Conservation (phyloP, 2,329 filamentous ascomycete species). For the Coniella lustricola region DNA sequence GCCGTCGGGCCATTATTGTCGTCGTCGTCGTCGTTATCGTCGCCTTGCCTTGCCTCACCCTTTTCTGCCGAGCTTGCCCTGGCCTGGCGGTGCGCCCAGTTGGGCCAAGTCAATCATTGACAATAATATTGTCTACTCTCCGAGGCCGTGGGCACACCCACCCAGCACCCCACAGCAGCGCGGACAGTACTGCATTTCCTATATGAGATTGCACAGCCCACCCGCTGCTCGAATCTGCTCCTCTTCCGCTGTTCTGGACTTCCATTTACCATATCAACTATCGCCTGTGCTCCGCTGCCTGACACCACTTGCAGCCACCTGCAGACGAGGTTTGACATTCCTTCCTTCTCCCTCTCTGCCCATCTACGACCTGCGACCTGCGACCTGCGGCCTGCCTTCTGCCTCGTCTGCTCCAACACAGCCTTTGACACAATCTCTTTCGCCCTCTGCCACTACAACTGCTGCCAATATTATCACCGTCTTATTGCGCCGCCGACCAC, state of each 20-base stretch:
- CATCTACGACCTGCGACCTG: too few species aligned
- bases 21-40: too few species aligned
- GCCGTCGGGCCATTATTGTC: too few species aligned
- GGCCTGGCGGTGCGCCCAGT: background rate
- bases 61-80: background rate
- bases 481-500: slow-evolving; percentile 9
- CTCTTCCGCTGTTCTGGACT: slow-evolving; percentile 10
- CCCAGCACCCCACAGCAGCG: background rate
- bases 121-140: background rate
- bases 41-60: too few species aligned
- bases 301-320: slow-evolving; percentile 2
- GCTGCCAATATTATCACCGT: too few species aligned
- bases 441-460: slow-evolving; percentile 1
- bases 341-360: slow-evolving; percentile 1
- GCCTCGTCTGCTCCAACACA: background rate
- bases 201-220: slow-evolving; percentile 13
- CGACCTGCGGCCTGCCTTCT: too few species aligned
- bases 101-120: too few species aligned
- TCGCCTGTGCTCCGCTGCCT: too few species aligned
- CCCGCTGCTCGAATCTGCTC: slow-evolving; percentile 4
- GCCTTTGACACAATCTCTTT: too few species aligned
- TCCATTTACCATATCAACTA: too few species aligned
- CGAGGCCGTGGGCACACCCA: background rate
- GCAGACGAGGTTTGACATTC: slow-evolving; percentile 10
- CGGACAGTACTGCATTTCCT: slow-evolving; percentile 5